These are phyloP conservation scores for Rubia balearica DNA, from an alignment of 305 asterid genomes.

Conservation along the genomic window DNA sequence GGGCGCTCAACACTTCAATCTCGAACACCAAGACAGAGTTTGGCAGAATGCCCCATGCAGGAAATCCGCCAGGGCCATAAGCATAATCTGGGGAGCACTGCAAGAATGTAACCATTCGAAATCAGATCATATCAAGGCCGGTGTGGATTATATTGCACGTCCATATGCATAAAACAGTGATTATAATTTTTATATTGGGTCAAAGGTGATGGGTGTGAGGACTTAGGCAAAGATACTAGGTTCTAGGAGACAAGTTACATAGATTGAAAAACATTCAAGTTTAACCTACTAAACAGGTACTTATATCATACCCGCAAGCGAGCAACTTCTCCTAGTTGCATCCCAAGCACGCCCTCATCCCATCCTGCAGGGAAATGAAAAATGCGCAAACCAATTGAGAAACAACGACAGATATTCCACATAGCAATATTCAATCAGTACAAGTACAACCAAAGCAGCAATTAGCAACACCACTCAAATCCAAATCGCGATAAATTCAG, in stretches of 20 bases:
- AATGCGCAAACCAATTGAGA: not conserved
- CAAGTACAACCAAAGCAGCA: not conserved
- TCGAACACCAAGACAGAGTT: slow-evolving; percentile 75
- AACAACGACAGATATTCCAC: not conserved
- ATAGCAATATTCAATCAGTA: not conserved
- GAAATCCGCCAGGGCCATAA: slow-evolving; percentile 74
- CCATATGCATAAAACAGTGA: not conserved
- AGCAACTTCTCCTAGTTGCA: slow-evolving; percentile 97
- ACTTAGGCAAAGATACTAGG: not conserved
- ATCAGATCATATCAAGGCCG: not conserved
- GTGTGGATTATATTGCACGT: not conserved
- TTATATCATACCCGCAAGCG: slow-evolving; percentile 46
- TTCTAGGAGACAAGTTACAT: not conserved
- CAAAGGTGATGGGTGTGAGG: not conserved
- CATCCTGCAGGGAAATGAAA: slow-evolving; percentile 52
- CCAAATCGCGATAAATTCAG: not conserved
- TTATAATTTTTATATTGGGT: not conserved
- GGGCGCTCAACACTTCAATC: slow-evolving; percentile 70
- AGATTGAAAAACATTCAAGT: not conserved
- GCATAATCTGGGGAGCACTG: slow-evolving; percentile 98
- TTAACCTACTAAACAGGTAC: not conserved
- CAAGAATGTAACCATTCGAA: slow-evolving; percentile 15
- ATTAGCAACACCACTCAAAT: not conserved
- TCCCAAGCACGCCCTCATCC: slow-evolving; percentile 97
- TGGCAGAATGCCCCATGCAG: slow-evolving; percentile 93